Evolutionary conservation across 345 rosid species (phyloP).

Genomic region (Mangifera indica): DNA sequence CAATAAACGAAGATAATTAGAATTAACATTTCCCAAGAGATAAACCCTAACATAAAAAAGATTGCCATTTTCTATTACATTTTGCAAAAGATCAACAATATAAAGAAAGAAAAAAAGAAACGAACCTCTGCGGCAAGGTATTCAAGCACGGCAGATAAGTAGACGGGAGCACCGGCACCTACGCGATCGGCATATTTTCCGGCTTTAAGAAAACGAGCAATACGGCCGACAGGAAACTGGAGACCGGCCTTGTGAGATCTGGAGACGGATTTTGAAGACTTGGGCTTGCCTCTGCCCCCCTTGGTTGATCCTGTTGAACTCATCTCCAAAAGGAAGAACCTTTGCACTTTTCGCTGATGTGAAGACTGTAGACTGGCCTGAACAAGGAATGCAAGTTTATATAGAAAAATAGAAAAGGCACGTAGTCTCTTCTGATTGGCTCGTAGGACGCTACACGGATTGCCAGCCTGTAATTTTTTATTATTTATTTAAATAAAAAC

Average conservation of each 20-base stretch:
- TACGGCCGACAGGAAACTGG: slow-evolving; percentile 75
- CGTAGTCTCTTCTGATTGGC: background rate
- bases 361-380: background rate
- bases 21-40: background rate
- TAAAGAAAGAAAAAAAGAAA: background rate
- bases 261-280: slow-evolving; percentile 57
- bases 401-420: background rate
- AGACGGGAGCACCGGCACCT: slow-evolving; percentile 73
- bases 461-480: background rate
- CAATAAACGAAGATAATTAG: no score
- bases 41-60: background rate
- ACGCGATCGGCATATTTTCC: slow-evolving; percentile 72
- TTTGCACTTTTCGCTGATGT: background rate
- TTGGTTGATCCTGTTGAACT: slow-evolving; percentile 34
- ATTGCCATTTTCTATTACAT: background rate
- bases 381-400: background rate
- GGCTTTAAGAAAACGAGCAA: slow-evolving; percentile 70
- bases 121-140: slow-evolving; percentile 82
- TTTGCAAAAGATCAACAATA: background rate
- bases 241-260: slow-evolving; percentile 68
- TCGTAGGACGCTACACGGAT: background rate
- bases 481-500: background rate
- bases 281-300: slow-evolving; percentile 52
- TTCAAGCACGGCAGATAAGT: slow-evolving; percentile 79
- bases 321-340: slow-evolving; percentile 16